These are phyloP conservation scores for Scleromitrula shiraiana DNA, from an alignment of 2,329 filamentous ascomycete species.

Conservation along the genomic window DNA sequence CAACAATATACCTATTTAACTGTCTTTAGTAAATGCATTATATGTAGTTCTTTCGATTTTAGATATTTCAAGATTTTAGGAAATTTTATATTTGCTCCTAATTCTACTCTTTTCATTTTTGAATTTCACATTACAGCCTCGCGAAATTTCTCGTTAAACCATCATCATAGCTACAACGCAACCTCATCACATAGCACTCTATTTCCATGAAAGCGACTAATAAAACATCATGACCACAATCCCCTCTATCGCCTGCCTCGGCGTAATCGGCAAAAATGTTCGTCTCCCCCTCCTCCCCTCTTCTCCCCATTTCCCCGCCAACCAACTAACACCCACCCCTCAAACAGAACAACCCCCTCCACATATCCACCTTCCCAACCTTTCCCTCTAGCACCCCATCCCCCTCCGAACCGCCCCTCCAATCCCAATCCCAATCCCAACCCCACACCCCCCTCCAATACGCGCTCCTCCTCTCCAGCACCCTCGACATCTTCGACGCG, in stretches of 20 bases:
- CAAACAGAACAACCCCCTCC: slow-evolving; percentile 83
- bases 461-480: slow-evolving; percentile 82
- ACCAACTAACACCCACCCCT: background rate
- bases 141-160: background rate
- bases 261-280: slow-evolving; percentile 89
- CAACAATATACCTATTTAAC: background rate
- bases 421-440: slow-evolving; percentile 82
- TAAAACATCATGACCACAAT: slow-evolving; percentile 43
- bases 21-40: too few species aligned
- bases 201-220: background rate
- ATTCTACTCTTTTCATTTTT: too few species aligned
- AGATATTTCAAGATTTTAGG: too few species aligned
- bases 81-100: too few species aligned
- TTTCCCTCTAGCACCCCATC: background rate
- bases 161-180: background rate
- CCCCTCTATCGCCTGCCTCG: slow-evolving; percentile 85
- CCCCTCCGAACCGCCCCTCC: slow-evolving; percentile 52
- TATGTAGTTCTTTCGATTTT: too few species aligned
- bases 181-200: slow-evolving; percentile 6
- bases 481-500: slow-evolving; percentile 88
- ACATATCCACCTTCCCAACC: slow-evolving; percentile 76
- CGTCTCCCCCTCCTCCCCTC: slow-evolving; percentile 22
- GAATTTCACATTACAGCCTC: slow-evolving; percentile 7
- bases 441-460: slow-evolving; percentile 76
- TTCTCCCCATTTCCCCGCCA: background rate